Evolutionary conservation across 2,329 filamentous ascomycete species (phyloP), one percentile per base, ranked within the genome.

Genomic region (Sordariomycetes sp.): DNA sequence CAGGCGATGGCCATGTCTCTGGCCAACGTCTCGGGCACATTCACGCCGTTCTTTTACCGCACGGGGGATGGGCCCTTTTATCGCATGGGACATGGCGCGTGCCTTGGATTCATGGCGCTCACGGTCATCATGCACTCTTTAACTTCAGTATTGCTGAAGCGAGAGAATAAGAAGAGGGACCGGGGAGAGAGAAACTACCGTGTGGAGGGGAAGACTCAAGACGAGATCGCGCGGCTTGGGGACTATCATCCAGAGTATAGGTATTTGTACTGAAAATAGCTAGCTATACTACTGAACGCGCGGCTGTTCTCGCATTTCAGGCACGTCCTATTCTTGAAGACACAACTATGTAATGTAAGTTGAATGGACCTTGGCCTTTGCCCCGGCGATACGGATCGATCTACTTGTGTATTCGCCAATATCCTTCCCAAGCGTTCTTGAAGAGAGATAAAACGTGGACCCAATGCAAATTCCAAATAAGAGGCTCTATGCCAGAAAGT

Each of bases 21-120:
- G 85, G 87, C 88, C 7, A 90, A 91, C 63, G 71, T 90, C n/a
- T 89, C 89, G 64, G 87, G 87, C 14, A 79, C 89, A 8, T 83
- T 90, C 35, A 76, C 72, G 16, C 78, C 74, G 61, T 90, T 88
- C 58, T 60, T 69, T 53, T 63, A 65, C 12, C 25, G 50, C 1
- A 69, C 69, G 1, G 63, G 18, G 10, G 37, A 40, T 40, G 18
- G 37, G 37, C 37, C 37, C 67, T 2, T 71, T 65, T 63, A 64
- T 64, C 58, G 67, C 37, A 3, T 62, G 1, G 87, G 87, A 0
- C 87, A 90, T 62, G 78, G 77, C 1, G 75, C 81, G 0, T 80
- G 89, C 0, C 67, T 90, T 40, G 83, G 72, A 0, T 90, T 89
- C 67, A 73, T 89, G 64, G 54, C 87, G 2, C 88, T 85, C 64